A percentile compares a stretch with the other conserved stretches of the same genome.
phyloP scores from a whole-genome alignment of 2,329 filamentous ascomycete species.

The Pleoardoris graminearum region DNA sequence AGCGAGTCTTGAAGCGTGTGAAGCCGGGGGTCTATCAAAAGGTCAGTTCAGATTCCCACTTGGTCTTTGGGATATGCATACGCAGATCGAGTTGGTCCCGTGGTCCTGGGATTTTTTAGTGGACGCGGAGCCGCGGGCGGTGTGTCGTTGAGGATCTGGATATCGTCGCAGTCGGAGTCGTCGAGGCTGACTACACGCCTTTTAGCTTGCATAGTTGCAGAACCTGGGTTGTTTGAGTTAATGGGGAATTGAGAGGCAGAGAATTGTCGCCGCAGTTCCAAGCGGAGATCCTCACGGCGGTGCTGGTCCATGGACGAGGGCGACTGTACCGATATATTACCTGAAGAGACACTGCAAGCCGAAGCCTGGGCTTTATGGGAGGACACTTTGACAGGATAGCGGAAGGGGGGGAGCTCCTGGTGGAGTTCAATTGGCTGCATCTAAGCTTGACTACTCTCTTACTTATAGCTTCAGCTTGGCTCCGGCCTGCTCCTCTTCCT shows the following conservation, averaged over 20 bases:
- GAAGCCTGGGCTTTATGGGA: background rate
- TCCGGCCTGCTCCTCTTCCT: slow-evolving; percentile 44
- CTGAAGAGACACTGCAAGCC: background rate
- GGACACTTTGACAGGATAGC: background rate
- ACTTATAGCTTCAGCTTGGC: slow-evolving; percentile 50
- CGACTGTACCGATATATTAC: background rate
- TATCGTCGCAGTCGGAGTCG: background rate
- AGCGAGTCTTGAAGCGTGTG: background rate
- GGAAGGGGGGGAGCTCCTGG: background rate
- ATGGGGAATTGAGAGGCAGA: background rate
- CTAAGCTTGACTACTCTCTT: background rate
- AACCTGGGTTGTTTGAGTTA: background rate
- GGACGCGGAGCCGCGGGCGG: background rate
- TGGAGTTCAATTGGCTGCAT: background rate
- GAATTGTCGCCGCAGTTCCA: background rate
- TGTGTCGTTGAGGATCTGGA: background rate
- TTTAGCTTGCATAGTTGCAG: background rate
- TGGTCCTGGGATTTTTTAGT: background rate
- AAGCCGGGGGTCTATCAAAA: background rate
- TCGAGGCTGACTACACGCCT: background rate
- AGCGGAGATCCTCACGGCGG: background rate
- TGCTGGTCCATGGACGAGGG: background rate
- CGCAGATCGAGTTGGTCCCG: background rate
- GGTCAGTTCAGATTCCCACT: background rate
- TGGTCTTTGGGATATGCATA: background rate